Evolutionary conservation across 2,329 filamentous ascomycete genomes (phyloP).

Genomic region (Penicillium digitatum): DNA sequence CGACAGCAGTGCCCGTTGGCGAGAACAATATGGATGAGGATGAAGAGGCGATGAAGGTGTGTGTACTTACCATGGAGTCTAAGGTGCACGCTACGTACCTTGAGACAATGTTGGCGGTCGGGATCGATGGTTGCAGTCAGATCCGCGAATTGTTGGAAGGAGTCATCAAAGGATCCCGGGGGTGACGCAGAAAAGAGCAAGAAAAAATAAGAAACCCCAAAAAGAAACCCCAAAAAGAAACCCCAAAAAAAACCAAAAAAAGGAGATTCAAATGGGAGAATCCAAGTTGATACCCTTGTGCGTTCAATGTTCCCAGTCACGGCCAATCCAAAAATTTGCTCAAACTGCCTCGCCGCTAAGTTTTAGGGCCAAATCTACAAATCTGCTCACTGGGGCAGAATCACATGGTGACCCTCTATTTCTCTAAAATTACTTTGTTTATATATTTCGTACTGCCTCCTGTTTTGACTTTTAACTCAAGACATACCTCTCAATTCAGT

Average conservation of each 20-base stretch:
- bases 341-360: conserved; percentile 3
- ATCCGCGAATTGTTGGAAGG: conserved; percentile 75
- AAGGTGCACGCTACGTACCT: conserved; percentile 73
- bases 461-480: background rate
- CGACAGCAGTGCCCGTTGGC: conserved; percentile 35
- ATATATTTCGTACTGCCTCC: background rate
- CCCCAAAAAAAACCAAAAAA: background rate
- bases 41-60: conserved; percentile 56
- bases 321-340: conserved; percentile 1
- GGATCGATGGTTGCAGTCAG: conserved; percentile 85
- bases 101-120: conserved; percentile 90
- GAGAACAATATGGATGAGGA: conserved; percentile 57
- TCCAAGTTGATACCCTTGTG: conserved; percentile 9
- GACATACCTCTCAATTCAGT: background rate
- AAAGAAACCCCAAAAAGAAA: background rate
- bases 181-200: conserved; percentile 5
- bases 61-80: conserved; percentile 79
- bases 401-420: background rate
- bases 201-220: background rate
- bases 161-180: conserved; percentile 60
- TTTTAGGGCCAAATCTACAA: background rate
- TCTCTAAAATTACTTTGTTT: background rate
- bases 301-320: background rate
- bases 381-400: conserved; percentile 8
- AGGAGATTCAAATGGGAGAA: background rate